A percentile compares a stretch with the other conserved stretches of the same genome.
phyloP scores from a whole-genome alignment of 306 rosid species.

The Cicer cuneatum region DNA sequence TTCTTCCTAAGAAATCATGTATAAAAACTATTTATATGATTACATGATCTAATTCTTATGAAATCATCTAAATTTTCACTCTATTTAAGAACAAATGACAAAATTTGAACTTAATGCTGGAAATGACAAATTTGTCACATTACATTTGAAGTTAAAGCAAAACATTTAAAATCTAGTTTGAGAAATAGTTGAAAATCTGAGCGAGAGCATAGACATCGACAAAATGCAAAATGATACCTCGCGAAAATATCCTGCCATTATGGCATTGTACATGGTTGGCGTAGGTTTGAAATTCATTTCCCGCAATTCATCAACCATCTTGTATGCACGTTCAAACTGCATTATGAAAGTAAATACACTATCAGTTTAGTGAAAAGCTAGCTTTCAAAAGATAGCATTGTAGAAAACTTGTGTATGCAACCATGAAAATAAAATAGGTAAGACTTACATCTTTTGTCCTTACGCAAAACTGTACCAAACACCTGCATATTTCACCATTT shows the following conservation, averaged over 20 bases:
- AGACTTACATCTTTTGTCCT: conserved; percentile 80
- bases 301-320: conserved; percentile 61
- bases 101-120: conserved; percentile 26
- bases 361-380: conserved; percentile 11
- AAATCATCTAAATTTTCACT: conserved; percentile 24
- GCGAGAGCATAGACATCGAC: conserved; percentile 7
- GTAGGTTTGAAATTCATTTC: conserved; percentile 60
- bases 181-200: conserved; percentile 35
- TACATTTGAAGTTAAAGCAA: conserved; percentile 36
- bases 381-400: conserved; percentile 20
- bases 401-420: conserved; percentile 28
- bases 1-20: neutral
- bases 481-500: conserved; percentile 68
- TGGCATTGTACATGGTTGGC: conserved; percentile 71
- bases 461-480: conserved; percentile 64
- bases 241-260: conserved; percentile 88
- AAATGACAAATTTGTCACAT: conserved; percentile 9
- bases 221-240: conserved; percentile 64
- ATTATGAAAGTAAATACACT: conserved; percentile 39
- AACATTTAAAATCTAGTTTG: conserved; percentile 27
- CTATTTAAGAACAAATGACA: conserved; percentile 1
- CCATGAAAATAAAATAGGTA: conserved; percentile 33
- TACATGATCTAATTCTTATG: conserved; percentile 10
- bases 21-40: conserved; percentile 7
- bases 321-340: conserved; percentile 76